These are phyloP conservation scores for Fusarium sp. DNA, from an alignment of 2,329 filamentous ascomycete species.

Conservation along the genomic window DNA sequence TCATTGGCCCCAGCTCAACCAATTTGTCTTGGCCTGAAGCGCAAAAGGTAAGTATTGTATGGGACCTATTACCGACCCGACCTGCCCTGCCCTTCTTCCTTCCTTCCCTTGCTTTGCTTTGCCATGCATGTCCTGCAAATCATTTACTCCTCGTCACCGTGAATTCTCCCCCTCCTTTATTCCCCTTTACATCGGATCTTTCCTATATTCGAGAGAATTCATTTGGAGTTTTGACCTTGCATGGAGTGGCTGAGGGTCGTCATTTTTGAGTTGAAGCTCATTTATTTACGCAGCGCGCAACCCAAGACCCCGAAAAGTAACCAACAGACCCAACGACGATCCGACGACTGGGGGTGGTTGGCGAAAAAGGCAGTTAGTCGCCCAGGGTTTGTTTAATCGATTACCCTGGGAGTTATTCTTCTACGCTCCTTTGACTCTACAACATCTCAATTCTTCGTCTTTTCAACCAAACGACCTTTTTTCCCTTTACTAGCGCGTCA, in stretches of 20 bases:
- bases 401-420: slow-evolving; percentile 27
- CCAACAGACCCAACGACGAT: slow-evolving; percentile 24
- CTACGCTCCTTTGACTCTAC: slow-evolving; percentile 23
- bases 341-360: slow-evolving; percentile 36
- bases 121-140: slow-evolving; percentile 19
- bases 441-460: slow-evolving; percentile 19
- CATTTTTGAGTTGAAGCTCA: slow-evolving; percentile 26
- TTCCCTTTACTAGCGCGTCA: background rate
- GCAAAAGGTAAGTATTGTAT: slow-evolving; percentile 10
- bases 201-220: background rate
- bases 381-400: slow-evolving; percentile 30
- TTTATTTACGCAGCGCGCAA: slow-evolving; percentile 21
- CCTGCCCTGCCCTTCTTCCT: slow-evolving; percentile 11
- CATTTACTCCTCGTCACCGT: slow-evolving; percentile 19
- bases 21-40: slow-evolving; percentile 32
- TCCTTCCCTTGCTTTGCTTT: background rate
- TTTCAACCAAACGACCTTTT: slow-evolving; percentile 2
- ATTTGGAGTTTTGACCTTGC: slow-evolving; percentile 14
- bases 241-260: slow-evolving; percentile 8
- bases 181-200: slow-evolving; percentile 4
- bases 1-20: slow-evolving; percentile 42
- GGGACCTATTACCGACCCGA: slow-evolving; percentile 4
- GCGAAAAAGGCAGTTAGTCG: slow-evolving; percentile 32
- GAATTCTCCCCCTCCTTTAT: slow-evolving; percentile 3
- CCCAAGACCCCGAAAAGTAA: slow-evolving; percentile 4